Percentiles rank a stretch among this genome's conserved stretches.
Evolutionary conservation across 164 flowering plant species (phyloP).

Genomic region (Sextonia rubra): DNA sequence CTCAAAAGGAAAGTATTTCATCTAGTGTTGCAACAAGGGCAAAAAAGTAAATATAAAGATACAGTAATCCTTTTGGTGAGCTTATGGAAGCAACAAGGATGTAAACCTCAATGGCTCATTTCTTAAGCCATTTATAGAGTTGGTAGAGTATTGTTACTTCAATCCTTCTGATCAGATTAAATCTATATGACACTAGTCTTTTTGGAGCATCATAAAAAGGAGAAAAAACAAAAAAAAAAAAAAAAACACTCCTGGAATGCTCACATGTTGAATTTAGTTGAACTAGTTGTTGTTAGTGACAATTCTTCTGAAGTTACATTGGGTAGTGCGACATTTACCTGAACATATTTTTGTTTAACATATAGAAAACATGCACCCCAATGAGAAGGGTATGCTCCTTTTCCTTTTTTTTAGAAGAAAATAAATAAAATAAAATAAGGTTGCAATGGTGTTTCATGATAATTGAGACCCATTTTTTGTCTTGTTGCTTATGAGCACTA

Average conservation of each 20-base stretch:
- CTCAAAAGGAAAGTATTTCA: background rate
- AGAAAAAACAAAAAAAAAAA: no score
- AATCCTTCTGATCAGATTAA: no score
- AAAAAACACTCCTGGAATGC: no score
- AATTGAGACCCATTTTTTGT: background rate
- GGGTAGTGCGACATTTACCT: background rate
- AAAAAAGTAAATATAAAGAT: no score
- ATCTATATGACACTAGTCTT: no score
- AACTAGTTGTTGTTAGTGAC: background rate
- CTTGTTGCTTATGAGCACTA: background rate
- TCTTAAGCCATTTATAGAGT: no score
- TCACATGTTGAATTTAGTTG: background rate
- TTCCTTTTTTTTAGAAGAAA: no score
- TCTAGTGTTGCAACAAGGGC: background rate
- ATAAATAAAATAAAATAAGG: background rate
- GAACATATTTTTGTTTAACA: background rate
- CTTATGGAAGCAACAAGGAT: no score
- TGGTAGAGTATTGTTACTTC: no score
- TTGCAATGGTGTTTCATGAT: background rate
- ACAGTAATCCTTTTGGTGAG: no score
- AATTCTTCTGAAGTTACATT: background rate
- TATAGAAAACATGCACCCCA: background rate
- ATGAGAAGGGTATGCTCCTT: background rate
- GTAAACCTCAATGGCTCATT: no score
- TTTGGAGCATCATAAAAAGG: background rate